Base-by-base conservation (phyloP, 1,284 basidiomycete genomes). In the Papiliotrema nemorosa region DNA sequence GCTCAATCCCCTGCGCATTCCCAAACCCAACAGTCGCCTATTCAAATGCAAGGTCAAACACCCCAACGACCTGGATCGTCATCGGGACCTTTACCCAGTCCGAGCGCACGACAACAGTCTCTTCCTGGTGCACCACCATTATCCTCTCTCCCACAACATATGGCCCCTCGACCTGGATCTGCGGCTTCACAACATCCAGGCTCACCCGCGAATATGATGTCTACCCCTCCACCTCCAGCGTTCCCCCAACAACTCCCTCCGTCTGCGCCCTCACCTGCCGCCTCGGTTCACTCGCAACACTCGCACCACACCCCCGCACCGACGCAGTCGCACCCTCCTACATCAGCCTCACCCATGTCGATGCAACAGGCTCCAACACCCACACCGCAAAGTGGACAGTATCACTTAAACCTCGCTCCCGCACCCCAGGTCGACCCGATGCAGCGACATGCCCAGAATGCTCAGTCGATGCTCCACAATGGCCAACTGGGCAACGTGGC, bases 71-170 rank as follows among this genome's bases (percentile, higher is more conserved):
- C 49, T 6, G 48, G 44, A 20, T 49, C 48, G 16, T 39, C 48
- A 36, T 20, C 21, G 20, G 37, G 35, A 26, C 39, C 14, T 38
- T 24, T 41, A 7, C 53, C 48, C 20, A 47, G 35, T 16, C 52
- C 52, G 2, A 38, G 22, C 10, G 45, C 50, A 16, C 25, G 45
- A 34, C 52, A 52, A 5, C 58, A 57, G 40, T 40, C 47, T 5
- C 54, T 47, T n/a, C 56, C 59, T 10, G 22, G 24, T 5, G 39
- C 36, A 26, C 36, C 50, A 50, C 59, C 55, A 9, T 37, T 64
- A 21, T 71, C 69, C 3, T 60, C 62, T 45, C 42, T 73, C 24
- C 70, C 70, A 9, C 67, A 64, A 44, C 69, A 73, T 45, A 66
- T 73, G 67, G 64, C 57, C 6, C 66, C 63, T 22, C 65, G 70